phyloP scores from a whole-genome alignment of 345 rosid species.

The Dimocarpus longan region DNA sequence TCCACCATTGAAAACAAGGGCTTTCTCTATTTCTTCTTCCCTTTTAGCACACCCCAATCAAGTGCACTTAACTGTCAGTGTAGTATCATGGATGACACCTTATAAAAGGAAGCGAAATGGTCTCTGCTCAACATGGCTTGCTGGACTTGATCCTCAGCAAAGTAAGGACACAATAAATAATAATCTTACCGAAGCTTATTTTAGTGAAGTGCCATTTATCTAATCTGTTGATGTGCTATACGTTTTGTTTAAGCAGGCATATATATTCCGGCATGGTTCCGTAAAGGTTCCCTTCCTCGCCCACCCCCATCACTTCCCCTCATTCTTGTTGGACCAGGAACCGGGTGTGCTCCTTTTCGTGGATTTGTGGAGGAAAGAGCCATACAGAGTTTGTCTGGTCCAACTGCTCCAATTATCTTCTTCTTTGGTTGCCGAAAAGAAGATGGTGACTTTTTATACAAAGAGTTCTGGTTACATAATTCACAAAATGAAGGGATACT shows the following conservation, averaged over 20 bases:
- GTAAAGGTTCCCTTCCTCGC: conserved; percentile 74
- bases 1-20: conserved; percentile 81
- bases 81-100: conserved; percentile 88
- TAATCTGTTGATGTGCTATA: background rate
- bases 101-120: conserved; percentile 74
- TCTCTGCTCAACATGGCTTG: conserved; percentile 93
- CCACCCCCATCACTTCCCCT: conserved; percentile 76
- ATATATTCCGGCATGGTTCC: conserved; percentile 76
- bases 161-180: conserved; percentile 34
- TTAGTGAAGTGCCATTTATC: background rate
- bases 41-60: conserved; percentile 74
- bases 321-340: conserved; percentile 88
- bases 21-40: conserved; percentile 91
- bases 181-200: conserved; percentile 3
- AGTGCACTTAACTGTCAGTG: conserved; percentile 83
- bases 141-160: conserved; percentile 68
- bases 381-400: conserved; percentile 42
- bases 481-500: conserved; percentile 55
- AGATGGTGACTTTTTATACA: conserved; percentile 73
- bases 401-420: conserved; percentile 67
- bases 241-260: conserved; percentile 40
- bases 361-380: conserved; percentile 89
- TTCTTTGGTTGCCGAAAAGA: conserved; percentile 91
- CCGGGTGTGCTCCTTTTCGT: conserved; percentile 97
- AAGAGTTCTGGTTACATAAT: conserved; percentile 76